phyloP scores from a whole-genome alignment of 2,329 filamentous ascomycete genomes.

The Aureobasidium sp. region DNA sequence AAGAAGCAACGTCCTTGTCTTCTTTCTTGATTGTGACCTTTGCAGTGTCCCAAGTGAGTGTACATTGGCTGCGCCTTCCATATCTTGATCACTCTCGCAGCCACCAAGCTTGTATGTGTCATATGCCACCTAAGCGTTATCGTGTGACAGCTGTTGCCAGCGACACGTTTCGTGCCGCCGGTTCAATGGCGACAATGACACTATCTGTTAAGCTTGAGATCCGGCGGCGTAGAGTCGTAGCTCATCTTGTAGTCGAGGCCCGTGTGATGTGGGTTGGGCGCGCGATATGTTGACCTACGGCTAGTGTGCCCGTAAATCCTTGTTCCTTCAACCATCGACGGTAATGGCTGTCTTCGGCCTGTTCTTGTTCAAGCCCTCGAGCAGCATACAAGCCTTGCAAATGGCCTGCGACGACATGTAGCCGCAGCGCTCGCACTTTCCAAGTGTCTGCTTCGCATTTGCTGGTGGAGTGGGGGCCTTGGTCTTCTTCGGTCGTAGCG shows the following conservation, averaged over 20 bases:
- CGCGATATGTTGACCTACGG: background rate
- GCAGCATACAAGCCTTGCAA: conserved; percentile 86
- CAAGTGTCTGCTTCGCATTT: conserved; percentile 58
- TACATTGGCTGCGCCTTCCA: background rate
- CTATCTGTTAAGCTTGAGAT: no score
- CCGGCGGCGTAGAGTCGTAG: background rate
- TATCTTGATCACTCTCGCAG: background rate
- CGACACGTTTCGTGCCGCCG: background rate
- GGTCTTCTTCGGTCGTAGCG: conserved; percentile 30
- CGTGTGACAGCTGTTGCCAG: background rate
- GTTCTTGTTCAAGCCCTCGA: conserved; percentile 83
- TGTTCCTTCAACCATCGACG: conserved; percentile 21
- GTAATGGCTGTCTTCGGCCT: conserved; percentile 37
- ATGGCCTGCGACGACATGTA: conserved; percentile 92
- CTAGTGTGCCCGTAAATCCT: background rate
- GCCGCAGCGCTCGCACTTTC: conserved; percentile 78
- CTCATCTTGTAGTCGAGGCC: background rate
- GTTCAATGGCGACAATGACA: background rate
- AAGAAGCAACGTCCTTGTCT: background rate
- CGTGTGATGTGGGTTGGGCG: background rate
- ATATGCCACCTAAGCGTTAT: background rate
- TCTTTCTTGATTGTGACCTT: background rate
- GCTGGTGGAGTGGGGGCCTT: conserved; percentile 27
- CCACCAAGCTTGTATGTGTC: background rate
- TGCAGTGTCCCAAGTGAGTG: background rate